Base-by-base conservation (phyloP, 441 rosid species). In the Euphorbia corollata region DNA sequence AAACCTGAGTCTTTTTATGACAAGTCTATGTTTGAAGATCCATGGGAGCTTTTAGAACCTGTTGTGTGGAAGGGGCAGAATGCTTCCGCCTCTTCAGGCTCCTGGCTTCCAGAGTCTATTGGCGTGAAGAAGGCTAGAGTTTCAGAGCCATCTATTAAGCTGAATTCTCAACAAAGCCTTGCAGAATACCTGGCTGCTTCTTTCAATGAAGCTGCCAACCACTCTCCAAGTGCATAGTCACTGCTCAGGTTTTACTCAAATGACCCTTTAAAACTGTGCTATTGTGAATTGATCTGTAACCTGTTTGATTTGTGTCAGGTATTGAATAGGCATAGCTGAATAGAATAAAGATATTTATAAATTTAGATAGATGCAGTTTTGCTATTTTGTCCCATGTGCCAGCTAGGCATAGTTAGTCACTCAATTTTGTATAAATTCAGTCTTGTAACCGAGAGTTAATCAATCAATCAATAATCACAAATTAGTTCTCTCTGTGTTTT, bases 101-200 rank as follows among this genome's bases (percentile, higher is more conserved):
- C 89, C 65, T 82, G 87, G 94, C 82, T 86, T 78, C 85, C 89
- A n/a, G 75, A 79, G 50, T 83, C 90, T 59, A 69, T 82, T 64
- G 70, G 76, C 81, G 61, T 30, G 68, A 85, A 82, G 66, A 78
- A 80, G 50, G 73, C 78, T 4, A 66, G 78, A 66, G 74, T 77
- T 65, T 60, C 85, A 23, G 89, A 81, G 68, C 39, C 88, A 74
- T 74, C 83, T 67, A 73, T 27, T 34, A 77, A 73, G 69, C 73
- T 79, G 48, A 80, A 61, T 69, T 76, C 85, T 58, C 75, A 74
- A 72, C 83, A 74, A 68, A 84, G 87, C 80, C 92, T 90, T 61
- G 95, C 97, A 51, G 88, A 85, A 66, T 88, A 82, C 75, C 95
- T 90, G 64, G 89, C 97, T 71, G 81, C 90, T 59, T 81, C 93